Percentiles rank a stretch among this genome's conserved stretches.
phyloP scores from a whole-genome alignment of 176 grass and related monocot species.

The Juncus effusus region DNA sequence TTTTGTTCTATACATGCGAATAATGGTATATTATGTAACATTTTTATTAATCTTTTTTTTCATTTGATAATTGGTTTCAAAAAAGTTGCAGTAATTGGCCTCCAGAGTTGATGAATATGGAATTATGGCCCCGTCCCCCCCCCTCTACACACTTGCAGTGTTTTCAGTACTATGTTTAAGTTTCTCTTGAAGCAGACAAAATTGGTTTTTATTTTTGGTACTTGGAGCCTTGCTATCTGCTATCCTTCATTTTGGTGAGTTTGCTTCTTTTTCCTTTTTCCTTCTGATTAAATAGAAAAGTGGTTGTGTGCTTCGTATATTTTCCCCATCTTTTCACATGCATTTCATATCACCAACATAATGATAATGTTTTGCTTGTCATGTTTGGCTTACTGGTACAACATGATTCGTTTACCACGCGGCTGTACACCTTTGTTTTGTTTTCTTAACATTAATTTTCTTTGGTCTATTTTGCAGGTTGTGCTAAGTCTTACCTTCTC shows the following conservation, averaged over 20 bases:
- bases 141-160: constrained; percentile 53
- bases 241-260: constrained; percentile 63
- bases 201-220: constrained; percentile 33
- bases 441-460: neutral
- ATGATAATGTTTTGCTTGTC: too few species aligned
- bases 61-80: constrained; percentile 39
- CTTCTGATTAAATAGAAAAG: too few species aligned
- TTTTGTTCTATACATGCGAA: neutral
- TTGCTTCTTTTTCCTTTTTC: neutral
- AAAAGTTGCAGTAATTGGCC: constrained; percentile 44
- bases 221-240: constrained; percentile 40
- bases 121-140: constrained; percentile 28
- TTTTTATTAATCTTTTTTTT: constrained; percentile 21
- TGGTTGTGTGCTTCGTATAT: neutral
- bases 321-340: constrained; percentile 3
- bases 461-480: constrained; percentile 3
- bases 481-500: constrained; percentile 18
- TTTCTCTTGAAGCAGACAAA: constrained; percentile 62
- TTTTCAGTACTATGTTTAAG: constrained; percentile 32
- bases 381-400: too few species aligned
- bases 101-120: constrained; percentile 50
- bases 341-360: too few species aligned
- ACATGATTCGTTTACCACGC: too few species aligned
- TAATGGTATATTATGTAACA: too few species aligned
- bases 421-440: neutral